Evolutionary conservation across 139 green algal species (phyloP), one percentile per base, ranked within the genome.

Genomic region (Marvania coccoides): DNA sequence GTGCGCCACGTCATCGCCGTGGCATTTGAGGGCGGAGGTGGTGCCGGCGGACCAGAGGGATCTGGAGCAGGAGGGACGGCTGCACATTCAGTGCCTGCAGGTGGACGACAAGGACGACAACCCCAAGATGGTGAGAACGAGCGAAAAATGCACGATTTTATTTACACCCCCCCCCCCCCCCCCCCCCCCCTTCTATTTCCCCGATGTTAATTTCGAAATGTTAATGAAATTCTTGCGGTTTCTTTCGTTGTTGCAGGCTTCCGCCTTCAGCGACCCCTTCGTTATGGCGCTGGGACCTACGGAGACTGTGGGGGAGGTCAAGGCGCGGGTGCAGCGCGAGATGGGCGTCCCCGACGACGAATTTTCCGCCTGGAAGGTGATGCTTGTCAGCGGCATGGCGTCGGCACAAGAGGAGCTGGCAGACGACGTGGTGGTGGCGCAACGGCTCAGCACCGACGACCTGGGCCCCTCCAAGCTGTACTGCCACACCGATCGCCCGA

Each of bases 201-300:
- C n/a, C n/a, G n/a, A n/a, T n/a, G n/a, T n/a, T n/a, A n/a, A n/a
- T n/a, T n/a, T n/a, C n/a, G n/a, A n/a, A n/a, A n/a, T n/a, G n/a
- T n/a, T n/a, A n/a, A n/a, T n/a, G n/a, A n/a, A n/a, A n/a, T n/a
- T n/a, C n/a, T n/a, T n/a, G n/a, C n/a, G n/a, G n/a, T n/a, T n/a
- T n/a, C n/a, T n/a, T n/a, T n/a, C n/a, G n/a, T n/a, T n/a, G n/a
- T n/a, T n/a, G n/a, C n/a, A 28, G n/a, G 45, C 71, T 0, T 65
- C 69, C 39, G 58, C 78, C 13, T 98, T 96, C 75, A 88, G 89
- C 2, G 90, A 98, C 36, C 93, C 93, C 3, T 90, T 98, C 67
- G 61, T 96, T 33, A 45, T 98, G 31, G 61, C 67, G 4, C 65
- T 98, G 5, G 47, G 37, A 1, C 62, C 73, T 12, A 60, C 62